These are phyloP conservation scores for Xylariaceae sp. DNA, from an alignment of 2,329 filamentous ascomycete species.

Conservation along the genomic window DNA sequence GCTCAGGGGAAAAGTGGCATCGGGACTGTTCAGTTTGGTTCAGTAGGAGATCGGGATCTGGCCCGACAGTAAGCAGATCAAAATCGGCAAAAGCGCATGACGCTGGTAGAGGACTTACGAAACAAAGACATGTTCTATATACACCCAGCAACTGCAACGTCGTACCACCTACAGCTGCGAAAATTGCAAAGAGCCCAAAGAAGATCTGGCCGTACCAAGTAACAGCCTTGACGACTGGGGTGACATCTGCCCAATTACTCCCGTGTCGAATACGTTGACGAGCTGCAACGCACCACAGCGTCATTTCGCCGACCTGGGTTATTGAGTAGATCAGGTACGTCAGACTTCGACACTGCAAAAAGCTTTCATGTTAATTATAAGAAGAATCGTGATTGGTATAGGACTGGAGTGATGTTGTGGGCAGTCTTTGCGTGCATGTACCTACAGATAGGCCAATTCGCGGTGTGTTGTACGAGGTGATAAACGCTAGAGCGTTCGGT, in stretches of 20 bases:
- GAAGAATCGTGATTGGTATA: too few relatives aligned
- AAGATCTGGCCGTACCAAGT: slow-evolving; percentile 31
- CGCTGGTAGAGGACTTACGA: slow-evolving; percentile 15
- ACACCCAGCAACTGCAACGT: slow-evolving; percentile 29
- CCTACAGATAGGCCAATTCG: slow-evolving; percentile 26
- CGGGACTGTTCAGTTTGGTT: slow-evolving; percentile 14
- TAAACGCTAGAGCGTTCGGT: slow-evolving; percentile 31
- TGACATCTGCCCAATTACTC: slow-evolving; percentile 23
- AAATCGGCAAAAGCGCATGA: too few relatives aligned
- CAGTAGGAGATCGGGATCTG: slow-evolving; percentile 24
- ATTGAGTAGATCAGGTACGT: slow-evolving; percentile 33
- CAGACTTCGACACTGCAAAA: slow-evolving; percentile 27
- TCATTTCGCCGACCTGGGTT: slow-evolving; percentile 30
- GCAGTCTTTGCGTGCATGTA: too few relatives aligned
- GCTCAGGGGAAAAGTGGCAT: slow-evolving; percentile 26
- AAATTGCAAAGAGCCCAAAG: slow-evolving; percentile 28
- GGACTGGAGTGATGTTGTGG: neutral
- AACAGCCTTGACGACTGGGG: slow-evolving; percentile 24
- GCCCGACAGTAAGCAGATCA: neutral
- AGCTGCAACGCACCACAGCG: slow-evolving; percentile 28
- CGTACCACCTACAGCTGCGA: slow-evolving; percentile 28
- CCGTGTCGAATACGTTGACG: slow-evolving; percentile 25
- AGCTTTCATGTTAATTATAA: too few relatives aligned
- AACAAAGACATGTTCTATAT: slow-evolving; percentile 28
- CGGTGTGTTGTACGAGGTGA: slow-evolving; percentile 33